Evolutionary conservation across 495 filamentous ascomycete genomes (phyloP), one percentile per base, ranked within the genome.

Genomic region (Corynascus novoguineensis): DNA sequence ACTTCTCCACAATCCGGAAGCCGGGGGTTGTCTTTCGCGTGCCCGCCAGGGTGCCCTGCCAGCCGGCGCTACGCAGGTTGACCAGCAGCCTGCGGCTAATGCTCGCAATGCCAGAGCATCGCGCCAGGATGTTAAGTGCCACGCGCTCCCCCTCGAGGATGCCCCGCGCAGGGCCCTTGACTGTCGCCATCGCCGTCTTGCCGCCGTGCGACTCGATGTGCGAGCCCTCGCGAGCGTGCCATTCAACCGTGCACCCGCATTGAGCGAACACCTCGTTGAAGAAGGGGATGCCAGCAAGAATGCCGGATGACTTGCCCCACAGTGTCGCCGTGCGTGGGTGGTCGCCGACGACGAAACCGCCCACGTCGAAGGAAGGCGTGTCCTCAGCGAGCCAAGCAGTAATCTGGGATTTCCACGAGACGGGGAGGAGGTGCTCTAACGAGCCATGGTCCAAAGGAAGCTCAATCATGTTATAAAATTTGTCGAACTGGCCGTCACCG

Each of bases 21-120:
- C 95, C 93, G 0, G 93, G 93, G 2, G 93, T 98, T 3, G 95
- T 97, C 75, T 98, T 98, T 59, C 93, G 79, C 17, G 93, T 98
- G 32, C 93, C 93, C 0, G 92, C 90, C n/a, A 98, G 73, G n/a
- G 81, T 86, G 35, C 90, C 89, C 49, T 73, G 72, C 77, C 91
- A 96, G 14, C 91, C 90, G 4, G 78, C 81, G 42, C 70, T 71
- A 31, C 81, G 72, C 57, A 83, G 68, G 48, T 77, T 75, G 31
- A 75, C 64, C 29, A 82, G 63, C 62, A 85, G 68, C 14, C 68
- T 62, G 1, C 78, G 68, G 45, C 73, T 85, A 68, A 85, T 85
- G 4, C 86, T 88, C 10, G 93, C 95, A 52, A 98, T 87, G 34
- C 92, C 93, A 6, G 92, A 96, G 72, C 92, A 96, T 32, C 93